Evolutionary conservation across 1,139 yeast genomes (phyloP).

Genomic region (Magnusiomyces suaveolens): DNA sequence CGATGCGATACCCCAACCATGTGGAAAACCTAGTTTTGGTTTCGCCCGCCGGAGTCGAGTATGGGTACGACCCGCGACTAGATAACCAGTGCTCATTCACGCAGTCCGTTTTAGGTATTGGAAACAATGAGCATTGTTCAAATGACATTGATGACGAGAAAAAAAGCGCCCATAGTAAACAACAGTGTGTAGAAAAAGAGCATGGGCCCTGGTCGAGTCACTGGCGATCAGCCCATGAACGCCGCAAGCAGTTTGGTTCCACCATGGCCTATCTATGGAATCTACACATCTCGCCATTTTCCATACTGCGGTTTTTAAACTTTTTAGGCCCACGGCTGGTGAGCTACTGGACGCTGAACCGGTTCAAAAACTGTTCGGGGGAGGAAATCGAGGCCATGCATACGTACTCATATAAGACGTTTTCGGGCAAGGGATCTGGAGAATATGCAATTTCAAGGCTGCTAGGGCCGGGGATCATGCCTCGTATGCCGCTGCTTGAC

Average conservation of each 20-base stretch:
- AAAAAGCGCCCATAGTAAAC: background rate
- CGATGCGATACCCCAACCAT: constrained; percentile 56
- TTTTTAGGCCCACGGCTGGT: constrained; percentile 26
- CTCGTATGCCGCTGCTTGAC: constrained; percentile 66
- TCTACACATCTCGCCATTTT: constrained; percentile 24
- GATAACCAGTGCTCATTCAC: constrained; percentile 6
- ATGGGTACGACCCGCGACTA: constrained; percentile 24
- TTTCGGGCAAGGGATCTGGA: constrained; percentile 51
- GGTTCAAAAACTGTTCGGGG: constrained; percentile 22
- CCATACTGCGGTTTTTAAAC: constrained; percentile 20
- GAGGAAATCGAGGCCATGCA: constrained; percentile 32
- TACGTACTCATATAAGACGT: constrained; percentile 51
- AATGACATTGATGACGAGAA: constrained; percentile 17
- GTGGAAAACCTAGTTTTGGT: constrained; percentile 54
- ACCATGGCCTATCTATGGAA: constrained; percentile 23
- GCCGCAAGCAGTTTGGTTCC: constrained; percentile 1
- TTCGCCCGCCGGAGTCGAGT: constrained; percentile 71
- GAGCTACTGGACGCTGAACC: constrained; percentile 24
- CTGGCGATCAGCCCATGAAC: background rate
- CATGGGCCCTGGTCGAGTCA: background rate
- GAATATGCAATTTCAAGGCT: constrained; percentile 56
- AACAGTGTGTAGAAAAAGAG: background rate
- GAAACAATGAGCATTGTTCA: constrained; percentile 12
- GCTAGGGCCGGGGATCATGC: constrained; percentile 66
- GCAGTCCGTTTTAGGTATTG: constrained; percentile 15